Base-by-base conservation (phyloP, 768 basidiomycete species). In the Mycena amicta region DNA sequence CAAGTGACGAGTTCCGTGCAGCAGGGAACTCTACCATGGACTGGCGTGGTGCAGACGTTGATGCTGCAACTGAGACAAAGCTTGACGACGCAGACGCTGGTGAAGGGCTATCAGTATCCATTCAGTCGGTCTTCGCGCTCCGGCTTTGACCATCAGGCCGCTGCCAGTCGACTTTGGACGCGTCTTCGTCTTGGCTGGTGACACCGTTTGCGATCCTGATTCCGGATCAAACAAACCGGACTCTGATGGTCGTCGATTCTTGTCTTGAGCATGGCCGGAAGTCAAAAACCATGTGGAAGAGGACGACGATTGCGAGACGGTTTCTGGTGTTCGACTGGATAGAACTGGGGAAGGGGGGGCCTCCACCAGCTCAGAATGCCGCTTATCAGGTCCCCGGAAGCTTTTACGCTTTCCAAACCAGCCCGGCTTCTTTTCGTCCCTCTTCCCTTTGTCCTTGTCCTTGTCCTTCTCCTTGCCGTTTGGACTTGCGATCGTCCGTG, bases 391-490 rank as follows among this genome's bases (percentile, higher is more conserved):
- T 28, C 74, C 33, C 51, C 73, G 72, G 57, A 82, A 68, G 63
- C 80, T 84, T 69, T 80, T 85, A 52, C 83, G 77, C 67, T 80
- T 82, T 28, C 68, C 64, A 63, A 84, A 84, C 84, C 85, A 87
- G 13, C 54, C 52, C 37, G 59, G 28, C 28, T 52, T 43, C 33
- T 63, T 65, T 68, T 75, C 73, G 65, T 77, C 78, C 57, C 68
- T 68, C 56, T 70, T 72, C 23, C 41, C 50, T 27, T 57, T 55
- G 28, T 79, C 66, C 66, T 75, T 64, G 68, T 78, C 66, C 67
- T 76, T 66, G 66, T 79, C 64, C 67, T 70, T 70, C 66, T 74
- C 76, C 66, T 76, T 76, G 59, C 67, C 59, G 25, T 58, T 62
- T 55, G 66, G 29, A 26, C 37, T 43, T 39, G 52, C 52, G 13